These are phyloP conservation scores for Aspergillus niger DNA, from an alignment of 2,329 filamentous ascomycete species.

Conservation along the genomic window DNA sequence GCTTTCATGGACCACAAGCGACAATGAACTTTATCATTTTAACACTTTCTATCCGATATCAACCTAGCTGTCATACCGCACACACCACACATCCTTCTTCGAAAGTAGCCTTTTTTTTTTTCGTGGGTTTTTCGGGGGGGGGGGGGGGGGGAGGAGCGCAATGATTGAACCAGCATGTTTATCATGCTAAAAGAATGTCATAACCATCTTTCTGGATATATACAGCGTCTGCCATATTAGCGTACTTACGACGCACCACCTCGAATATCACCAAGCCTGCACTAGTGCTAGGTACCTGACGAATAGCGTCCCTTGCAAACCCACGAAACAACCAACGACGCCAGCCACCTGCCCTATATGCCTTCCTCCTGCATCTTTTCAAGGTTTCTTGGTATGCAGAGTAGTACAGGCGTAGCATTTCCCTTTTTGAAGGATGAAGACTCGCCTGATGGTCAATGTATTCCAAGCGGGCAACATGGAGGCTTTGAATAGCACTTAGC, in stretches of 20 bases:
- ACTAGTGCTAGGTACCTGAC: conserved; percentile 65
- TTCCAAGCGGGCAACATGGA: conserved; percentile 62
- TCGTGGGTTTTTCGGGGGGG: too few relatives aligned
- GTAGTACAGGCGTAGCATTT: conserved; percentile 58
- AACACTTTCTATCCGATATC: too few relatives aligned
- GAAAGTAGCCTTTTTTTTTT: too few relatives aligned
- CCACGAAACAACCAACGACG: conserved; percentile 58
- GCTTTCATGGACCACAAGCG: too few relatives aligned
- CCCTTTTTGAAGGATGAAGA: conserved; percentile 41
- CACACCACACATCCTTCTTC: too few relatives aligned
- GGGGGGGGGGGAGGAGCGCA: neutral
- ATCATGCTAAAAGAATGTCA: conserved; percentile 58
- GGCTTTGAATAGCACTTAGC: conserved; percentile 59
- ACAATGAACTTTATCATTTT: too few relatives aligned
- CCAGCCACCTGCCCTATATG: conserved; percentile 57
- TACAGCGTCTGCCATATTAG: conserved; percentile 53
- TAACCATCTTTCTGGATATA: conserved; percentile 63
- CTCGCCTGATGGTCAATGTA: conserved; percentile 58
- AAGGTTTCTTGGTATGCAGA: conserved; percentile 63
- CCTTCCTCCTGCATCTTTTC: conserved; percentile 55
- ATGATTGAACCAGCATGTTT: neutral
- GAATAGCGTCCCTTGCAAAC: conserved; percentile 58
- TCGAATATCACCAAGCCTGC: conserved; percentile 68
- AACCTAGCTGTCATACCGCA: too few relatives aligned
- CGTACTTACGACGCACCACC: conserved; percentile 63